Evolutionary conservation across 2,329 filamentous ascomycete species (phyloP), one percentile per base, ranked within the genome.

Genomic region (Colletotrichum gigasporum): DNA sequence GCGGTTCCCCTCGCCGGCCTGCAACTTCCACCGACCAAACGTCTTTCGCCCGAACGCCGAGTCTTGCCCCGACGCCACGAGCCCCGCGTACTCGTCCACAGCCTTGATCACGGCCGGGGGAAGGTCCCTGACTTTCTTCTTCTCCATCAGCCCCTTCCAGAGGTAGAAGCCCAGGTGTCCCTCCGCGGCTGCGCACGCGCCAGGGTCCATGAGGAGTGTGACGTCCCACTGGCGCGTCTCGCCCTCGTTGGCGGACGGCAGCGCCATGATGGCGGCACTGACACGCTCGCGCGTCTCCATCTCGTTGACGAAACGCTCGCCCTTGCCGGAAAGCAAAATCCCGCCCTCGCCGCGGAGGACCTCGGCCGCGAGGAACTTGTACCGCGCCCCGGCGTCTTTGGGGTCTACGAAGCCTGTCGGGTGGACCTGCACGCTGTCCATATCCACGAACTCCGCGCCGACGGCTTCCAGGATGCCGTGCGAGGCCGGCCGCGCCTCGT

Each of bases 361-460:
- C 73, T 91, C 88, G 0, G 88, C 88, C 0, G 87, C 87, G 4
- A 90, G 81, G 69, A 90, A 87, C 73, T 90, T 90, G 48, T 87
- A 81, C 32, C 75, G 74, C 0, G 80, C 79, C 1, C 67, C 68
- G 0, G 78, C 74, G 30, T 80, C 78, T 1, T 79, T 76, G 0
- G 83, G 82, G 66, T 90, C 87, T 5, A 90, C 77, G 69, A 91
- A 90, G 0, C 87, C 86, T 0, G 88, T 90, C 2, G 88, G 88
- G 67, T 91, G 88, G 4, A 90, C 80, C 72, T 91, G 88, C 2
- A 91, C 86, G 62, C 79, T 80, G 42, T 83, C 80, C 83, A 85
- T 85, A 26, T 85, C 83, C 39, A 85, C 75, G 11, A 84, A 71
- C 30, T 74, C 74, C 5, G 81, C 82, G 14, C 78, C 79, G 0